Base-by-base conservation (phyloP, 306 rosid genomes). In the Benincasa hispida region DNA sequence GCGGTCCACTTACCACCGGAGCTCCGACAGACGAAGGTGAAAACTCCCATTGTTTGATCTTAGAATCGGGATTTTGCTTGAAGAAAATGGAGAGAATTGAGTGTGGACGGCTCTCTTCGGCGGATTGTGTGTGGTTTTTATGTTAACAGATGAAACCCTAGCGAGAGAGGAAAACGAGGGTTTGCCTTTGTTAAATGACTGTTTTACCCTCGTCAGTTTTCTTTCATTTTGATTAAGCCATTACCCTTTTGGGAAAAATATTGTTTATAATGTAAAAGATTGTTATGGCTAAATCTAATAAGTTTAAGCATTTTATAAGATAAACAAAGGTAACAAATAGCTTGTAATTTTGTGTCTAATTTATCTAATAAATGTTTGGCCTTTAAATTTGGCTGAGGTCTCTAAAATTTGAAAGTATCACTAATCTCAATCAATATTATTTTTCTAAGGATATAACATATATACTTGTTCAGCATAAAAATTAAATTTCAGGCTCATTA, bases 1-100 rank as follows among this genome's bases (percentile, higher is more conserved):
- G 87, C 98, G 37, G 78, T 76, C 98, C 97, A 93, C 35, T 90
- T 87, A 41, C 72, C 89, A 41, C 88, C 96, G 17, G 90, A 78
- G 77, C 21, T 87, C 60, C 86, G 86, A 42, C 88, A 83, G 10
- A 93, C 86, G 76, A 88, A 93, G 24, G 97, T 90, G 87, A 87
- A 90, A 1, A 88, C 92, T 87, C 98, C 98, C 98, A 93, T 93
- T 57, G 13, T 41, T 34, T 2, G 56, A 4, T 48, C 1, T 48
- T 32, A 72, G 70, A 65, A 42, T 12, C 35, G 5, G 39, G 54
- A 78, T 72, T 62, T 18, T 79, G 77, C 5, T 57, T 50, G 70
- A 63, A 22, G 53, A 28, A 19, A 56, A 28, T 15, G 28, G 72
- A 28, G 60, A n/a, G 12, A 5, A 34, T 37, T 12, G 58, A 27